Evolutionary conservation across 2,329 filamentous ascomycete species (phyloP).

Genomic region (Gnomoniopsis sp.): DNA sequence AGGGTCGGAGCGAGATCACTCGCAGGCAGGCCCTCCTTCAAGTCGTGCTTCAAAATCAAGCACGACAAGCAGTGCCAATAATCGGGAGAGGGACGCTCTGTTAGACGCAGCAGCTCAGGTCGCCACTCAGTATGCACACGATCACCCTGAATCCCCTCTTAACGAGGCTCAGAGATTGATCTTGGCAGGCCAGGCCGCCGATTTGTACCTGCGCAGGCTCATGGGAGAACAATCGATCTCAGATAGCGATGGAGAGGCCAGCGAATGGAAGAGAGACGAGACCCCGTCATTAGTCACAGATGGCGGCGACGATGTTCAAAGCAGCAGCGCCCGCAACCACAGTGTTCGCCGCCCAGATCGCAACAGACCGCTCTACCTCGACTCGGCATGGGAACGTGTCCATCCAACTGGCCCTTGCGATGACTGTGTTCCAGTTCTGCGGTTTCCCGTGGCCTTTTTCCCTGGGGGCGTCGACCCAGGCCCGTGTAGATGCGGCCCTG

Average conservation of each 20-base stretch:
- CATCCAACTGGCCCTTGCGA: slow-evolving; percentile 4
- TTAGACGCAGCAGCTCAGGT: background rate
- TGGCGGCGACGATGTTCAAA: too few relatives aligned
- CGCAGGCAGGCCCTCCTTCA: background rate
- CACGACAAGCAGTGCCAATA: background rate
- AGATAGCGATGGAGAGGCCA: background rate
- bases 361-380: background rate
- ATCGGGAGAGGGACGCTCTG: background rate
- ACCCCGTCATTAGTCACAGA: too few relatives aligned
- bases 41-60: background rate
- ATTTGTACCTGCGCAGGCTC: background rate
- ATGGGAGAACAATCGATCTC: background rate
- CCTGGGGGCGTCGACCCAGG: slow-evolving; percentile 2
- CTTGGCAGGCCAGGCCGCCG: background rate
- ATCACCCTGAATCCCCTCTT: too few relatives aligned
- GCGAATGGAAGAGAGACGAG: too few relatives aligned
- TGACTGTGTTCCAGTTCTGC: background rate
- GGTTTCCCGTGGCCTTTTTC: slow-evolving; percentile 3
- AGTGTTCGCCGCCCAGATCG: background rate
- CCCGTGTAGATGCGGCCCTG: background rate
- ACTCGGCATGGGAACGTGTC: slow-evolving; percentile 1
- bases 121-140: too few relatives aligned
- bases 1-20: too few relatives aligned
- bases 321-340: too few relatives aligned
- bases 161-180: too few relatives aligned